Conservation (phyloP, 345 rosid genomes). For the Corchorus capsularis region DNA sequence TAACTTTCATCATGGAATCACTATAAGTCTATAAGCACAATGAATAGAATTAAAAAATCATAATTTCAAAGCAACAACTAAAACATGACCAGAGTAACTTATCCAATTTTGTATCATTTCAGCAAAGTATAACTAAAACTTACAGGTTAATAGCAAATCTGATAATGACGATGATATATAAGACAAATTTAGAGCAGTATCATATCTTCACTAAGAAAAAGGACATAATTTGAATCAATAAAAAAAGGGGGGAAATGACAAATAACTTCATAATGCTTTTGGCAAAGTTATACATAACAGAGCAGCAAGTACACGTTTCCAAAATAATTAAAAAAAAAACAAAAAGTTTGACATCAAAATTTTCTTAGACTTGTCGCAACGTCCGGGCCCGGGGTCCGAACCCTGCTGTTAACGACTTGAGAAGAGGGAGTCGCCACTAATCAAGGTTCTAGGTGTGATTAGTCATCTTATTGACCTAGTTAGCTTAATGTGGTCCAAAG, state of each 20-base stretch:
- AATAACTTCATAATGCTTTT: not conserved
- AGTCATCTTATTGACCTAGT: no score
- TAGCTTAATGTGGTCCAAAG: no score
- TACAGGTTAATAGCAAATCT: not conserved
- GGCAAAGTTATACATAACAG: no score
- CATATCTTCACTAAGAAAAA: not conserved
- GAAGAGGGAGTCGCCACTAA: no score
- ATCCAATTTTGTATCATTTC: slow-evolving; percentile 8
- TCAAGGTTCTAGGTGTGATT: no score
- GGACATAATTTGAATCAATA: not conserved
- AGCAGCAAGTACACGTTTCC: no score
- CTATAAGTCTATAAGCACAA: not conserved
- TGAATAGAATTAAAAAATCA: not conserved
- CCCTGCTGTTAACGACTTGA: no score
- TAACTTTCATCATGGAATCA: slow-evolving; percentile 1
- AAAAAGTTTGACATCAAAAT: no score
- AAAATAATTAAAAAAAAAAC: no score
- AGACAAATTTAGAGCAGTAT: not conserved
- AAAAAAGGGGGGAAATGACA: not conserved
- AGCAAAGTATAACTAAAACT: not conserved
- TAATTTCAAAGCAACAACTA: not conserved
- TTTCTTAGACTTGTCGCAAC: no score
- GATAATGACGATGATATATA: not conserved
- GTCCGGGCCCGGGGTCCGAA: no score
- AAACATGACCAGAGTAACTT: slow-evolving; percentile 4